phyloP scores from a whole-genome alignment of 345 rosid species.

The Rhizophora mangle region DNA sequence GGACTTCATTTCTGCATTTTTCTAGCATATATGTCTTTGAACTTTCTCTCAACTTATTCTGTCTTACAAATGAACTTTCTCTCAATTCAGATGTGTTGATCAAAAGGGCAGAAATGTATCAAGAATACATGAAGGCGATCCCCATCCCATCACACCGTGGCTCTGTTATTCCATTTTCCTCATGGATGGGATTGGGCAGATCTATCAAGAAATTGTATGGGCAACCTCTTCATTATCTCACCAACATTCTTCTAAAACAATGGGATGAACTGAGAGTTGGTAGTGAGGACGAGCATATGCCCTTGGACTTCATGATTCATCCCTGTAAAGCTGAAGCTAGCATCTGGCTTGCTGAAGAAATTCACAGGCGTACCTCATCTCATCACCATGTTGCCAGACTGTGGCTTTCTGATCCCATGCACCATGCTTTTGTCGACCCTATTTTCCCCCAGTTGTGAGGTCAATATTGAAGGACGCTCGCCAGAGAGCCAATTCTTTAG shows the following conservation, averaged over 20 bases:
- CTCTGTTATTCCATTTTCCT: constrained; percentile 66
- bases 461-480: not conserved
- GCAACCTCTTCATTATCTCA: constrained; percentile 90
- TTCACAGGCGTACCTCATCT: constrained; percentile 65
- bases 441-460: constrained; percentile 39
- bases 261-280: constrained; percentile 74
- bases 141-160: constrained; percentile 60
- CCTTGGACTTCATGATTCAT: constrained; percentile 62
- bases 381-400: constrained; percentile 57
- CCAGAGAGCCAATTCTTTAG: not conserved
- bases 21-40: not conserved
- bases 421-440: constrained; percentile 58
- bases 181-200: constrained; percentile 73
- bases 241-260: constrained; percentile 57
- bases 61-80: not conserved
- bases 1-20: not conserved
- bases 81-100: constrained; percentile 38
- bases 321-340: constrained; percentile 84
- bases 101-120: constrained; percentile 71
- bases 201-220: constrained; percentile 67
- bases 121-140: constrained; percentile 72
- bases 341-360: constrained; percentile 82
- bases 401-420: constrained; percentile 63
- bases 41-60: not conserved
- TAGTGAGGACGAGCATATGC: constrained; percentile 45